Base-by-base conservation (phyloP, 805 yeast genomes). In the Saccharomycopsis babjevae region DNA sequence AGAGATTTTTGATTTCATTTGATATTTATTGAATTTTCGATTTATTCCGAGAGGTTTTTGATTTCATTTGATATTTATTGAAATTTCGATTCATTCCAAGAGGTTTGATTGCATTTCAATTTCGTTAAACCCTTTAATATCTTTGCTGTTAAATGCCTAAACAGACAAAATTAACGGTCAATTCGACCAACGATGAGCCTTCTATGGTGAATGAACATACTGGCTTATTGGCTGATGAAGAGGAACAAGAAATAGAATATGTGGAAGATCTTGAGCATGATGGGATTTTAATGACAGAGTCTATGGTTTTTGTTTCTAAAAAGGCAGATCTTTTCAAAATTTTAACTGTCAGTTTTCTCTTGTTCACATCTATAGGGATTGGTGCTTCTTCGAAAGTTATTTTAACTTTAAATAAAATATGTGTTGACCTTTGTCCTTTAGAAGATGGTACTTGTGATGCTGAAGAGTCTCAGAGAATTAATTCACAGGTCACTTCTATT, bases 241-340 rank as follows among this genome's bases (percentile, higher is more conserved):
- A 15, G 20, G 57, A 25, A 16, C 16, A 22, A 30, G 36, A 56
- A 22, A 11, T 25, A 8, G 58, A 56, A n/a, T 16, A 30, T 22
- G 30, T 22, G 5, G 58, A 56, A 15, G 58, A 56, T 46, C 28
- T 46, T 3, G 58, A 56, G 25, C 38, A 56, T 16, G 30, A 56
- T 1, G 32, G 34, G 25, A 42, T 39, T 39, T 25, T 28, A 16
- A 22, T 56, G 34, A 25, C 58, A 40, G 58, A 39, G 13, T 56
- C 58, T n/a, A 39, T 28, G 36, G 34, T 56, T 22, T 32, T 56
- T 5, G 28, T 89, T 87, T 71, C 78, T 59, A 74, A 73, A 34
- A 73, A 86, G 52, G 92, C 92, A 0, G 78, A 86, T 2, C 71
- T 83, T 8, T 65, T 72, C n/a, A 74, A 82, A 72, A 68, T 85